Conservation (phyloP, 2,329 filamentous ascomycete genomes). For the Fusarium ambrosium region DNA sequence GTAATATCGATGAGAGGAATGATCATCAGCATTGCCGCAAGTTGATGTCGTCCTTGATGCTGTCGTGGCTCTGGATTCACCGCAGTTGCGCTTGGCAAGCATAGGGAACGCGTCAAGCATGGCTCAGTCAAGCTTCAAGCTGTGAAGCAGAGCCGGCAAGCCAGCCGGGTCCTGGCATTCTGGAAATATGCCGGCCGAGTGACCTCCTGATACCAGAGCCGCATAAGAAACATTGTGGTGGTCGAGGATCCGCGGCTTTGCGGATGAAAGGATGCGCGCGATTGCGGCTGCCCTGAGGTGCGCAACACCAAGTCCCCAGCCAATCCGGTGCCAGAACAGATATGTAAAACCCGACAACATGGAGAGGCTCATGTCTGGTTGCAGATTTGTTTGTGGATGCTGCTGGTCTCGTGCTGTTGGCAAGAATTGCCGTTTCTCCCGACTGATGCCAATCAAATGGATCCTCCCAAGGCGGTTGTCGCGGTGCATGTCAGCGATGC, state of each 20-base stretch:
- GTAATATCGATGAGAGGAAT: conserved; percentile 18
- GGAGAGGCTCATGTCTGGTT: conserved; percentile 13
- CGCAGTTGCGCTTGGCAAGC: not conserved
- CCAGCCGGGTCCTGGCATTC: conserved; percentile 2
- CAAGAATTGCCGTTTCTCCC: conserved; percentile 37
- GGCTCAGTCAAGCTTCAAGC: not conserved
- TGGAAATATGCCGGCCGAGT: conserved; percentile 18
- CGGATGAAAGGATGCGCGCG: conserved; percentile 32
- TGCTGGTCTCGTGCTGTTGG: conserved; percentile 22
- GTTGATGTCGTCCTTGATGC: conserved; percentile 7
- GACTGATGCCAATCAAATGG: conserved; percentile 35
- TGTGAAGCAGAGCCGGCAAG: conserved; percentile 20
- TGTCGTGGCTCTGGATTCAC: conserved; percentile 1
- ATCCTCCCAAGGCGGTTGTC: conserved; percentile 28
- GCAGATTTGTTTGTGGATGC: conserved; percentile 15
- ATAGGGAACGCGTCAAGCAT: not conserved
- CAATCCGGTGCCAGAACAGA: conserved; percentile 17
- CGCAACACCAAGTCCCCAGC: conserved; percentile 1
- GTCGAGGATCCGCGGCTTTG: conserved; percentile 15
- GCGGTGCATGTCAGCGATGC: conserved; percentile 32
- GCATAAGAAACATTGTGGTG: conserved; percentile 8
- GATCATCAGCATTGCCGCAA: conserved; percentile 14
- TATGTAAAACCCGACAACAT: conserved; percentile 7
- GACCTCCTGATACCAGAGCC: conserved; percentile 21
- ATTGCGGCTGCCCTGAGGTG: conserved; percentile 20